Conservation (phyloP, 768 basidiomycete genomes). For the Saitozyma sp. region DNA sequence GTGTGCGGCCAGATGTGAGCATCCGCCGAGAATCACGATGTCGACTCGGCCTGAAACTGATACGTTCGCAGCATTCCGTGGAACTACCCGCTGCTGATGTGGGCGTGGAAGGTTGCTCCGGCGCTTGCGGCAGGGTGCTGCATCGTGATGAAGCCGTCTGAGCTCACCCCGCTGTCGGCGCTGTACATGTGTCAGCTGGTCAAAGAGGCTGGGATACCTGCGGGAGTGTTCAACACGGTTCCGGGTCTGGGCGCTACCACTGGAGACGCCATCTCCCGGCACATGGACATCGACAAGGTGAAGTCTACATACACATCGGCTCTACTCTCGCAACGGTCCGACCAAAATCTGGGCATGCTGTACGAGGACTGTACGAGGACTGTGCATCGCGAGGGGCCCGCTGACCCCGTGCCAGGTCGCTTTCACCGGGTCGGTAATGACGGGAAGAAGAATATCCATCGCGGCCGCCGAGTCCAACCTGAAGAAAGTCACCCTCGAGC, state of each 20-base stretch:
- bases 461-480: constrained; percentile 77
- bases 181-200: constrained; percentile 58
- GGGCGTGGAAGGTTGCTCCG: constrained; percentile 72
- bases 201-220: constrained; percentile 76
- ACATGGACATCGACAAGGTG: constrained; percentile 80
- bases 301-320: background rate
- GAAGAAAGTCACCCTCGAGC: constrained; percentile 84
- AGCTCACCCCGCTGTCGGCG: constrained; percentile 72
- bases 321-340: background rate
- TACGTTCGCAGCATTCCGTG: constrained; percentile 65
- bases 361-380: too few species aligned
- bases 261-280: constrained; percentile 73
- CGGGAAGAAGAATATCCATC: constrained; percentile 76
- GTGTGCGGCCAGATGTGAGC: constrained; percentile 54
- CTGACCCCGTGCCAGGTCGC: constrained; percentile 56
- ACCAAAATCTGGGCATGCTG: too few species aligned
- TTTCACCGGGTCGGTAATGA: constrained; percentile 80
- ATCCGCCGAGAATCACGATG: background rate
- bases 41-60: constrained; percentile 35
- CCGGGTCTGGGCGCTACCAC: constrained; percentile 72
- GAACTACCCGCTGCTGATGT: constrained; percentile 65
- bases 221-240: constrained; percentile 78
- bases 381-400: constrained; percentile 1
- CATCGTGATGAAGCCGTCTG: constrained; percentile 77
- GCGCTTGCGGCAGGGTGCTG: constrained; percentile 77